These are phyloP conservation scores for Nicotiana tomentosiformis DNA, from an alignment of 257 asterid genomes.

Conservation along the genomic window DNA sequence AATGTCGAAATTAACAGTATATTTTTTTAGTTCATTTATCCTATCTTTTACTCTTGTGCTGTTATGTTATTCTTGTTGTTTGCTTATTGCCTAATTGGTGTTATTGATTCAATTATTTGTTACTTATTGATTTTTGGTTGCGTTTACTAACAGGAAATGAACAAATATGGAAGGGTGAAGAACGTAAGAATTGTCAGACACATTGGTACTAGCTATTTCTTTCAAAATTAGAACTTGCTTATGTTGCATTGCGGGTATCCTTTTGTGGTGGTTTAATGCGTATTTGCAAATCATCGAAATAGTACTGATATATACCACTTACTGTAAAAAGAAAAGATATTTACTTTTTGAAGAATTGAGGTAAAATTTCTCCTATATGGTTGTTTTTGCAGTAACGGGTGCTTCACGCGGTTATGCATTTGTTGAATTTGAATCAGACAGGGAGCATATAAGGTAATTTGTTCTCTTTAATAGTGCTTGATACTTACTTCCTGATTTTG, in stretches of 20 bases:
- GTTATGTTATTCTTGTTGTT: neutral
- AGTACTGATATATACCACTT: neutral
- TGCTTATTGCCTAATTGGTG: neutral
- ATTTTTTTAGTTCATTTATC: no score
- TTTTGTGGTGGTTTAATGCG: neutral
- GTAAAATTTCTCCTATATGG: neutral
- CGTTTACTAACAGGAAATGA: constrained; percentile 56
- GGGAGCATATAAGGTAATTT: constrained; percentile 76
- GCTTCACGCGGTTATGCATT: constrained; percentile 95
- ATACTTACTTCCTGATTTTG: no score
- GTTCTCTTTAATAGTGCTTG: constrained; percentile 4
- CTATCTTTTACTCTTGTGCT: neutral
- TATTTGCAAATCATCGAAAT: neutral
- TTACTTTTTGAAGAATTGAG: neutral
- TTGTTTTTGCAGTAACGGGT: constrained; percentile 64
- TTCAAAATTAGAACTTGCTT: neutral
- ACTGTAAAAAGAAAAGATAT: neutral
- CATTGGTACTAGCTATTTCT: constrained; percentile 22
- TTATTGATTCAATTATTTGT: neutral
- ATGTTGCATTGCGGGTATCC: neutral
- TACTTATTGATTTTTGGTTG: neutral
- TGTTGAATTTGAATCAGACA: constrained; percentile 84
- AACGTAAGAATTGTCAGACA: constrained; percentile 80
- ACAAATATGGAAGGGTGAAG: constrained; percentile 69
- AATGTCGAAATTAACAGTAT: no score